Evolutionary conservation across 2,329 filamentous ascomycete genomes (phyloP).

Genomic region (Ophiocordyceps camponoti-leonardi): DNA sequence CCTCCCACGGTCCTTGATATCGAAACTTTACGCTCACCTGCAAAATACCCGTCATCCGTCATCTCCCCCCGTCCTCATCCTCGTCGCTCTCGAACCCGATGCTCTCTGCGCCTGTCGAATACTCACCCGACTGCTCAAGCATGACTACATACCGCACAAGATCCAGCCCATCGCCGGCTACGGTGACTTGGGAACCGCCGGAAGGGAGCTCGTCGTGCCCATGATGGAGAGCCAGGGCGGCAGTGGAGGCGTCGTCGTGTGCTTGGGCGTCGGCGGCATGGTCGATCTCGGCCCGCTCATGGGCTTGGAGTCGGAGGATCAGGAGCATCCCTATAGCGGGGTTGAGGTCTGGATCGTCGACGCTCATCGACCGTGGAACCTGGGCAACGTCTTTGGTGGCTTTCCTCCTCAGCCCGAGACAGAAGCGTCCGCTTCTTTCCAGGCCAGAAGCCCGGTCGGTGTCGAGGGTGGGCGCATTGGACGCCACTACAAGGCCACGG

Average conservation of each 20-base stretch:
- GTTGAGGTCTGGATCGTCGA: constrained; percentile 94
- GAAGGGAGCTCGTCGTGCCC: constrained; percentile 60
- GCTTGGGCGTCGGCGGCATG: constrained; percentile 81
- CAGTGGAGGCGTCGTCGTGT: constrained; percentile 75
- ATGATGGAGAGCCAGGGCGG: constrained; percentile 79
- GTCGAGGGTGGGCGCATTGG: constrained; percentile 58
- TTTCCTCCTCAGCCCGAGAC: constrained; percentile 36
- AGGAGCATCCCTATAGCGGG: constrained; percentile 54
- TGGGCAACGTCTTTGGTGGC: constrained; percentile 82
- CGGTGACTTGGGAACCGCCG: constrained; percentile 67
- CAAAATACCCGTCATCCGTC: constrained; percentile 75
- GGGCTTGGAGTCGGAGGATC: constrained; percentile 47
- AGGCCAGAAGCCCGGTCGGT: constrained; percentile 40
- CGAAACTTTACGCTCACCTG: constrained; percentile 81
- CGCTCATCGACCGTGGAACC: constrained; percentile 81
- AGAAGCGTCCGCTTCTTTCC: constrained; percentile 26
- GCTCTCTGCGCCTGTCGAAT: constrained; percentile 92
- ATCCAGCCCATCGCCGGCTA: constrained; percentile 91
- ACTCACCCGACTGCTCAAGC: constrained; percentile 79
- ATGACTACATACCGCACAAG: constrained; percentile 95
- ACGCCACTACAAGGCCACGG: constrained; percentile 56
- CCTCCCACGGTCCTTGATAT: constrained; percentile 76
- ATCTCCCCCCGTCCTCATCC: constrained; percentile 76
- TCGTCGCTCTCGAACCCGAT: constrained; percentile 88
- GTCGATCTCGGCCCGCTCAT: constrained; percentile 72